Evolutionary conservation across 2,329 filamentous ascomycete genomes (phyloP).

Genomic region (Myriosclerotinia scirpicola): DNA sequence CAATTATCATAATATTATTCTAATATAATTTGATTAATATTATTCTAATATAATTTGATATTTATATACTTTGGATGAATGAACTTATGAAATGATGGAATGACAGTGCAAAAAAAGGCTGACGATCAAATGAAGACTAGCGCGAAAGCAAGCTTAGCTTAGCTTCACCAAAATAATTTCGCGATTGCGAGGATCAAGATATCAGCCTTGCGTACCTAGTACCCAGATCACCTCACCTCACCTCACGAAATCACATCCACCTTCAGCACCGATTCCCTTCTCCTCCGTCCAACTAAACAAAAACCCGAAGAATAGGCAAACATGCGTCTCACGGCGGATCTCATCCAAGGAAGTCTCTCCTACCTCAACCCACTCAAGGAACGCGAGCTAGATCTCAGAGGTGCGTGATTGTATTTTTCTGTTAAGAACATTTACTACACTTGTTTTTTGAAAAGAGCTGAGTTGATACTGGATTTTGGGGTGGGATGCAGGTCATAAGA

Average conservation of each 20-base stretch:
- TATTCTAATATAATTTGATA: not conserved
- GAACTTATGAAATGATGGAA: too few species aligned
- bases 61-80: not conserved
- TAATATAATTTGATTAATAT: not conserved
- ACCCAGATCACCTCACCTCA: not conserved
- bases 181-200: conserved; percentile 8
- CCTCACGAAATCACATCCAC: not conserved
- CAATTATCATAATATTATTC: not conserved
- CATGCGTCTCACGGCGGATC: conserved; percentile 95
- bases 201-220: conserved; percentile 15
- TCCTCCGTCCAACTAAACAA: not conserved
- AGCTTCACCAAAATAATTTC: conserved; percentile 16
- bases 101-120: conserved; percentile 2
- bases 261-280: not conserved
- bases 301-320: conserved; percentile 23
- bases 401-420: conserved; percentile 65
- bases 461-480: conserved; percentile 71
- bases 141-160: conserved; percentile 12
- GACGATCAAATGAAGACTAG: conserved; percentile 2
- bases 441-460: conserved; percentile 61
- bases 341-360: conserved; percentile 91
- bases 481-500: conserved; percentile 83
- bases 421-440: conserved; percentile 97
- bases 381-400: conserved; percentile 98
- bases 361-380: conserved; percentile 99